Evolutionary conservation across 331 rosid genomes (phyloP), one percentile per base, ranked within the genome.

Genomic region (Rosa hybrid): DNA sequence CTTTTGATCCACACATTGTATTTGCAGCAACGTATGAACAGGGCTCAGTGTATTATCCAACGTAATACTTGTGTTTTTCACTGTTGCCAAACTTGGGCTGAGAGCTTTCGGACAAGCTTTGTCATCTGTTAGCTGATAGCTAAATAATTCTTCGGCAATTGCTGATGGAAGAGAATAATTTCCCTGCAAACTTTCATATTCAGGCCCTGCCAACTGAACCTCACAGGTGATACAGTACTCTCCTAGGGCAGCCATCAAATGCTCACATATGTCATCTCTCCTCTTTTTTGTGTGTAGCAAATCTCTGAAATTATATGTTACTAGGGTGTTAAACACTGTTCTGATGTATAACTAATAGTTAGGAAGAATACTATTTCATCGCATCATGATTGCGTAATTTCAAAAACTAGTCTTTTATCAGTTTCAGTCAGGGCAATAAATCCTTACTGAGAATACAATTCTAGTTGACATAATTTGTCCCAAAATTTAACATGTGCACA

Each of bases 181-280:
- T 30, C 96, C 90, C 83, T 89, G 90, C 79, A 90, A 48, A 16
- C 88, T 85, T 83, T 88, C 91, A 59, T 86, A 94, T 81, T 94
- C 98, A 46, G 98, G 97, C 39, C 98, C 98, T 20, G 98, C 97
- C 80, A 91, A 82, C 88, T 94, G 94, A 83, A 94, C 84, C 81
- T 94, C 98, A 82, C 90, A 86, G 72, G 93, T 89, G 77, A 91
- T 88, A 74, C 92, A 90, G 76, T 50, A 80, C 76, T 90, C 91
- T 80, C 95, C 94, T 74, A 91, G 76, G 72, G 90, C 89, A 39
- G 84, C 88, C 87, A 23, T 87, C 83, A 94, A 88, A 87, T 83
- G 90, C 67, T 84, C 83, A 59, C 94, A 86, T 48, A 94, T 82
- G 56, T 83, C 77, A 30, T 94, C 94, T 75, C 69, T 91, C 80